phyloP scores from a whole-genome alignment of 2,329 filamentous ascomycete species.

The Xylariaceae sp. region DNA sequence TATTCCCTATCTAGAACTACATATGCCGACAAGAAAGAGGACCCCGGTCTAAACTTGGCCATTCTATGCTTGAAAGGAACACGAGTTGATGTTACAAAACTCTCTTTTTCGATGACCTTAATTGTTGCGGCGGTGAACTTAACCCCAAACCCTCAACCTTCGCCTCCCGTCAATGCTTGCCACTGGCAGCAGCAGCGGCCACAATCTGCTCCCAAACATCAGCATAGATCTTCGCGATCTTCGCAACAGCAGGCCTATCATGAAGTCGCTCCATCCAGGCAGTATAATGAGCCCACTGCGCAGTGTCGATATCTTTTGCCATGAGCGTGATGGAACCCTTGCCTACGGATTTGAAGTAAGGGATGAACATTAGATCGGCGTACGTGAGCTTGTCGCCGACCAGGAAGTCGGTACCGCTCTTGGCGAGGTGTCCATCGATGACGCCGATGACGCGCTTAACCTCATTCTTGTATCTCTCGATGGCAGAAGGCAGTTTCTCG shows the following conservation, averaged over 20 bases:
- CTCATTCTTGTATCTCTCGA: constrained; percentile 20
- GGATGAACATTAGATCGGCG: constrained; percentile 28
- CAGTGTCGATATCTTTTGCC: constrained; percentile 14
- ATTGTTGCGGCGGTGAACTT: too few species aligned
- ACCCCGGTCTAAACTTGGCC: too few species aligned
- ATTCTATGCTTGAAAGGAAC: too few species aligned
- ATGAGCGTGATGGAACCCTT: background rate
- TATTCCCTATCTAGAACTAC: too few species aligned
- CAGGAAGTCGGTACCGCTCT: constrained; percentile 23
- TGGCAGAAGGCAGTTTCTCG: constrained; percentile 21
- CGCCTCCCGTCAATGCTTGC: background rate
- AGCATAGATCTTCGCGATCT: constrained; percentile 10
- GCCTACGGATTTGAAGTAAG: constrained; percentile 18
- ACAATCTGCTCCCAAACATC: constrained; percentile 2
- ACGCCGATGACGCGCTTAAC: constrained; percentile 20
- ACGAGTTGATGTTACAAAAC: too few species aligned
- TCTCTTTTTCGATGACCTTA: too few species aligned
- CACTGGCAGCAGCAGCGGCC: background rate
- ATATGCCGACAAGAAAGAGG: too few species aligned
- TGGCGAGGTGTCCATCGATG: constrained; percentile 12
- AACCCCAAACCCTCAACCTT: background rate
- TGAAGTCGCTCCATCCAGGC: constrained; percentile 16
- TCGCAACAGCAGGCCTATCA: constrained; percentile 10
- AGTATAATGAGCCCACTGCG: constrained; percentile 13
- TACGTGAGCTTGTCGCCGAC: constrained; percentile 29